Evolutionary conservation across 108 stramenopile genomes (phyloP).

Genomic region (Stephanodiscus minutulus): DNA sequence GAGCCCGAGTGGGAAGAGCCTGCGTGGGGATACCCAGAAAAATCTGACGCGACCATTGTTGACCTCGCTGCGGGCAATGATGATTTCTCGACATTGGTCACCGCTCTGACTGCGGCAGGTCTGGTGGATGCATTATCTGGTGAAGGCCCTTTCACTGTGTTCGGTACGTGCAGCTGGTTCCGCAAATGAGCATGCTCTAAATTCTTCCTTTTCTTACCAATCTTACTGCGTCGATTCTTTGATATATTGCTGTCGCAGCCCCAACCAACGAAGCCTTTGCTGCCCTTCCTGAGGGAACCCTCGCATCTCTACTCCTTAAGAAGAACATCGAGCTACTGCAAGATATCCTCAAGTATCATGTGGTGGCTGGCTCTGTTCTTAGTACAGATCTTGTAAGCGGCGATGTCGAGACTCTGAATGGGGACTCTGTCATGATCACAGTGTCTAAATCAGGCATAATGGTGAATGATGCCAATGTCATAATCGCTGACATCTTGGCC

Average conservation of each 20-base stretch:
- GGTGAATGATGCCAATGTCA: neutral
- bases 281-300: slow-evolving; percentile 8
- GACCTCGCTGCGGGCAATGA: neutral
- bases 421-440: neutral
- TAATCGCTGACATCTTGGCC: neutral
- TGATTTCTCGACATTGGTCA: no score
- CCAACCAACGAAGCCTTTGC: slow-evolving; percentile 12
- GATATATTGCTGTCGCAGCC: neutral
- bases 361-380: neutral
- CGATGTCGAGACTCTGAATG: neutral
- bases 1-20: no score
- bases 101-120: neutral
- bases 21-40: no score
- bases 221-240: neutral
- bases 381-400: neutral
- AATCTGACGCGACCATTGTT: no score
- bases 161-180: slow-evolving; percentile 1
- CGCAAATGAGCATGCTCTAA: neutral
- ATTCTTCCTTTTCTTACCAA: neutral
- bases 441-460: neutral
- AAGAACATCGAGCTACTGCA: neutral
- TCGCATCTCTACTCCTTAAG: neutral
- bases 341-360: slow-evolving; percentile 20
- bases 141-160: slow-evolving; percentile 2
- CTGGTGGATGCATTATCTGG: slow-evolving; percentile 6